phyloP scores from a whole-genome alignment of 352 stramenopile genomes.

The Phytophthora hybrid region DNA sequence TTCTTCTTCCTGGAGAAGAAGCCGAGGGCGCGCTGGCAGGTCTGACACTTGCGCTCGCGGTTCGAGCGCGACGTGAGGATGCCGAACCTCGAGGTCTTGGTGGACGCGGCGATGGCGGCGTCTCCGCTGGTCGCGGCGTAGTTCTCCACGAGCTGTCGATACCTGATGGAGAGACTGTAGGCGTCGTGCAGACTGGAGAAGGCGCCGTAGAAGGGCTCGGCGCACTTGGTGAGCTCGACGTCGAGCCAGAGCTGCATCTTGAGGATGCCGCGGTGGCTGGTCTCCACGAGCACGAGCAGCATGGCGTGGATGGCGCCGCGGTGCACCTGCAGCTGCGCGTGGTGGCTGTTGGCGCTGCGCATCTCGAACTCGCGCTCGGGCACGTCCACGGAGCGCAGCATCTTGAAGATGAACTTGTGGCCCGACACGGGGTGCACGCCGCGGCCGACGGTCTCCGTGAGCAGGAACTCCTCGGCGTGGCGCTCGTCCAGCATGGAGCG shows the following conservation, averaged over 20 bases:
- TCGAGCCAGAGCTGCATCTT: constrained; percentile 83
- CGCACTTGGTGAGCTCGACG: constrained; percentile 62
- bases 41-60: constrained; percentile 68
- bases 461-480: constrained; percentile 69
- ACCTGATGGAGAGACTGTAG: constrained; percentile 70
- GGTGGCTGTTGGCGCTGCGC: constrained; percentile 50
- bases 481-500: constrained; percentile 62
- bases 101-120: constrained; percentile 30
- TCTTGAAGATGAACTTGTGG: constrained; percentile 68
- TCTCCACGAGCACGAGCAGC: constrained; percentile 69
- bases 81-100: constrained; percentile 38
- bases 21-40: constrained; percentile 66
- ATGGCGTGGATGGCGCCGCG: constrained; percentile 70
- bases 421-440: constrained; percentile 52
- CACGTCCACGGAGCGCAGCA: constrained; percentile 63
- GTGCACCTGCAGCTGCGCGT: constrained; percentile 55
- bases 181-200: constrained; percentile 76
- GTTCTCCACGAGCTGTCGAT: constrained; percentile 67
- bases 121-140: constrained; percentile 47
- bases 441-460: constrained; percentile 65
- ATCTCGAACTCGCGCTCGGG: constrained; percentile 58
- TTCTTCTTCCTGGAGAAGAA: constrained; percentile 71
- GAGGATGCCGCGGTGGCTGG: constrained; percentile 57
- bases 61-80: constrained; percentile 45
- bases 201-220: constrained; percentile 59